Evolutionary conservation across 75 land plant species (phyloP).

Genomic region (Ceratopteris richardii): DNA sequence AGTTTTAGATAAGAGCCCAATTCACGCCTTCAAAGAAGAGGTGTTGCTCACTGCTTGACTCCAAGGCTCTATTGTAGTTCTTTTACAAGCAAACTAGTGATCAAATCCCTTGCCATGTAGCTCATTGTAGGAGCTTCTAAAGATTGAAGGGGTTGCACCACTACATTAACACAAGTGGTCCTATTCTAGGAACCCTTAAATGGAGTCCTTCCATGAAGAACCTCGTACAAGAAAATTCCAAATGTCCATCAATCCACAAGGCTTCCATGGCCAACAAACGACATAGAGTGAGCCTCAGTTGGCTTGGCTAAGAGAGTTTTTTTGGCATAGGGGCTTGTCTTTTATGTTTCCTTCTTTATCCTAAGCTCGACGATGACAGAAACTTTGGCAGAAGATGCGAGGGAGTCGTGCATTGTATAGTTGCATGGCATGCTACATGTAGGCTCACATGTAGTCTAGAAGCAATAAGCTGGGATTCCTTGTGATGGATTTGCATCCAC

Average conservation of each 20-base stretch:
- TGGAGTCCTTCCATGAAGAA: conserved; percentile 73
- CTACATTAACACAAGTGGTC: conserved; percentile 71
- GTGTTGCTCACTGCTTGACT: conserved; percentile 43
- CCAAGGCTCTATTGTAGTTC: conserved; percentile 56
- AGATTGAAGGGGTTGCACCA: conserved; percentile 58
- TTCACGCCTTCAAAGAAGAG: conserved; percentile 59
- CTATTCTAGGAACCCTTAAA: conserved; percentile 75
- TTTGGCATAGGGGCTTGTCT: conserved; percentile 52
- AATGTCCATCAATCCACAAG: conserved; percentile 95
- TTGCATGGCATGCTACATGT: conserved; percentile 46
- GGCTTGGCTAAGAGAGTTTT: conserved; percentile 87
- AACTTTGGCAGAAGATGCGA: conserved; percentile 40
- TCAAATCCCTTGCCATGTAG: conserved; percentile 46
- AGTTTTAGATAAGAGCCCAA: conserved; percentile 55
- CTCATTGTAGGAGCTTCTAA: conserved; percentile 45
- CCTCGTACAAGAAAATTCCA: conserved; percentile 78
- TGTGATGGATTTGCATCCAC: not conserved
- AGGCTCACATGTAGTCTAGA: conserved; percentile 37
- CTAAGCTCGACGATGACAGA: conserved; percentile 2
- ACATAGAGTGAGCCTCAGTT: conserved; percentile 76
- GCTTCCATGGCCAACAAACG: conserved; percentile 92
- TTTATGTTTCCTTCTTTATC: conserved; percentile 35
- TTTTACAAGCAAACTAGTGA: conserved; percentile 48
- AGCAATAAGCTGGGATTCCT: conserved; percentile 20
- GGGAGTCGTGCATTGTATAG: conserved; percentile 46